phyloP scores from a whole-genome alignment of 352 stramenopile genomes.

The Globisporangium cylindrosporum region DNA sequence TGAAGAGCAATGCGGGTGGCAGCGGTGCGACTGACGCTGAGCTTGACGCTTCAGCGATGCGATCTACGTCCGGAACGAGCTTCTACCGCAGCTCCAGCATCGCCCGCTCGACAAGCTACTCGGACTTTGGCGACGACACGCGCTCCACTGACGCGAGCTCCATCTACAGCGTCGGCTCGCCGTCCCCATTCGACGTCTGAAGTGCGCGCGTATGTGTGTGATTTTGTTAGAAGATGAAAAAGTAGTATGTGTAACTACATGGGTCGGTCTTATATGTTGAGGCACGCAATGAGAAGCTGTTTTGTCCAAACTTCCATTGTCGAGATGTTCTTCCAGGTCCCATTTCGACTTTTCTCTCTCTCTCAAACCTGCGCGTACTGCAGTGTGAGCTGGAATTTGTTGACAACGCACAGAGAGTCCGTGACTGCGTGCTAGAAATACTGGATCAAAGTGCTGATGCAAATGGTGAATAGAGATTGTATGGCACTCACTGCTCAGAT shows the following conservation, averaged over 20 bases:
- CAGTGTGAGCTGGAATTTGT: too few relatives aligned
- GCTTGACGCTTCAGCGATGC: not conserved
- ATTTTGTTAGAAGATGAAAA: conserved; percentile 1
- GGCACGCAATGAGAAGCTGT: not conserved
- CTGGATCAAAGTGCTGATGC: too few relatives aligned
- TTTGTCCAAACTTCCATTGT: not conserved
- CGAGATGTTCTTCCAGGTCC: too few relatives aligned
- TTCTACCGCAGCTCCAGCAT: conserved; percentile 18
- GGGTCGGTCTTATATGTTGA: not conserved
- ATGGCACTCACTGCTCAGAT: too few relatives aligned
- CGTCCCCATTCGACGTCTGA: conserved; percentile 11
- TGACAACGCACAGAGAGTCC: too few relatives aligned
- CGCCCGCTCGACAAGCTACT: conserved; percentile 9
- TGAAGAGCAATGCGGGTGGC: not conserved
- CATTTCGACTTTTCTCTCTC: too few relatives aligned
- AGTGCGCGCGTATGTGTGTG: not conserved
- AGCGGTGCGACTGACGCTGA: not conserved
- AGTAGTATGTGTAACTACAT: not conserved
- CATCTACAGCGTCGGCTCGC: conserved; percentile 19
- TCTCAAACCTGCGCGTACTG: too few relatives aligned
- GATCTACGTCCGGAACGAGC: conserved; percentile 8
- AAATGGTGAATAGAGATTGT: too few relatives aligned
- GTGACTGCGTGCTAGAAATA: too few relatives aligned
- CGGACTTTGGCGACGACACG: conserved; percentile 13
- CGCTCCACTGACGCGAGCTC: conserved; percentile 15